phyloP scores from a whole-genome alignment of 768 basidiomycete genomes.

The Termitomyces sp. region DNA sequence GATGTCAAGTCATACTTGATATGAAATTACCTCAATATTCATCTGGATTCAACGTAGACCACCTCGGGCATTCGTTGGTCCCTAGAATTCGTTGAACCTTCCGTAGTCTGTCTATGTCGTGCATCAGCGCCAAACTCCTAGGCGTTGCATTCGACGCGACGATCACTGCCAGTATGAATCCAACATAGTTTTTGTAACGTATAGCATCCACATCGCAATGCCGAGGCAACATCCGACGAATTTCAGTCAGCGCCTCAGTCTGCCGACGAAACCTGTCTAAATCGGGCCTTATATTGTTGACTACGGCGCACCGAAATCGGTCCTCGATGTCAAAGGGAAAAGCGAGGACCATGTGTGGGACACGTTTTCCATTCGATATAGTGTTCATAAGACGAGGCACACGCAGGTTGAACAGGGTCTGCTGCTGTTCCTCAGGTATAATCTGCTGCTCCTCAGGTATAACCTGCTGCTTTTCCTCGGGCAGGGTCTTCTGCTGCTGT shows the following conservation, averaged over 20 bases:
- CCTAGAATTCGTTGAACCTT: background rate
- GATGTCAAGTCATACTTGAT: background rate
- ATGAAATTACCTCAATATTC: background rate
- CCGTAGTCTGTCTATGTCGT: background rate
- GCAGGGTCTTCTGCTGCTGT: too few species aligned
- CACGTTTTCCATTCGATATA: background rate
- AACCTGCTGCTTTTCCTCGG: too few species aligned
- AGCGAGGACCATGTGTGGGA: background rate
- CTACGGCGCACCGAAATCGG: background rate
- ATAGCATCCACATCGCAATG: background rate
- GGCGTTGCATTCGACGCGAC: background rate
- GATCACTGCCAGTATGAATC: background rate
- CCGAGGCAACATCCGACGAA: background rate
- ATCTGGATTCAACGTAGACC: background rate
- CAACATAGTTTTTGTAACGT: background rate
- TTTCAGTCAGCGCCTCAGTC: background rate
- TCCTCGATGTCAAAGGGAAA: background rate
- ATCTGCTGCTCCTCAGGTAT: background rate
- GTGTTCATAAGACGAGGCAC: background rate
- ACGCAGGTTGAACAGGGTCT: background rate
- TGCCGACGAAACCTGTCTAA: background rate
- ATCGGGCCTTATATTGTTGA: background rate
- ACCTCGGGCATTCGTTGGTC: background rate
- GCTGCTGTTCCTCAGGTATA: background rate
- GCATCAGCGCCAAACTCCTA: background rate